Conservation (phyloP, 2,329 filamentous ascomycete species). For the Fusarium metavorans region DNA sequence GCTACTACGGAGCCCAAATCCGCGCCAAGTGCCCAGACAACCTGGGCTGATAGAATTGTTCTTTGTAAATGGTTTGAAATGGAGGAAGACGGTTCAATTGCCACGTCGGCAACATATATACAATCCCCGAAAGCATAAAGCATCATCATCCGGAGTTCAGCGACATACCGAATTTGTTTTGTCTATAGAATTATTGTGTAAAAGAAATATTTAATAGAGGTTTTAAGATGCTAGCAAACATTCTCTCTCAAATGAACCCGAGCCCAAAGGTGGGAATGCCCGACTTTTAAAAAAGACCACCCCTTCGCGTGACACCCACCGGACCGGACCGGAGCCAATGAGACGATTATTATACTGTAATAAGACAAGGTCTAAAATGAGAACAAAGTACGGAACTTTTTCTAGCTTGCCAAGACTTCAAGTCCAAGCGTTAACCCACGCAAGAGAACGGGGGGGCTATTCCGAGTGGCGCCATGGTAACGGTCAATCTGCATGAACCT, state of each 20-base stretch:
- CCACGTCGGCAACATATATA: background rate
- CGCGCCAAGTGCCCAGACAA: constrained; percentile 39
- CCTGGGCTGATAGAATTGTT: constrained; percentile 11
- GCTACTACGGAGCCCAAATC: constrained; percentile 39
- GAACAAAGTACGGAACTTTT: background rate
- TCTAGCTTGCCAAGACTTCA: background rate
- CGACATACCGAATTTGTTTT: background rate
- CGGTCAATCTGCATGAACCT: background rate
- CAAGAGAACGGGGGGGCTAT: background rate
- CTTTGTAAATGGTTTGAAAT: background rate
- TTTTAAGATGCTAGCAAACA: background rate
- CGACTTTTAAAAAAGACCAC: background rate
- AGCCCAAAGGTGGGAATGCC: background rate
- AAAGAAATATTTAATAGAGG: background rate
- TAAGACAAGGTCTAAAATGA: background rate
- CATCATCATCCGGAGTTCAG: background rate
- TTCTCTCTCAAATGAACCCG: no score
- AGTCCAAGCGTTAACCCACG: background rate
- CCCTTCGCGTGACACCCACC: background rate
- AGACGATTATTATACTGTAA: background rate
- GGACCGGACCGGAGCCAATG: background rate
- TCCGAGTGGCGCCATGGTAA: background rate
- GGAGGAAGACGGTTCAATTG: background rate
- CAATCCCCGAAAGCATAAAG: background rate
- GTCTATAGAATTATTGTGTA: constrained; percentile 1